Base-by-base conservation (phyloP, 176 grass and related monocot genomes). In the Oryza brachyantha region DNA sequence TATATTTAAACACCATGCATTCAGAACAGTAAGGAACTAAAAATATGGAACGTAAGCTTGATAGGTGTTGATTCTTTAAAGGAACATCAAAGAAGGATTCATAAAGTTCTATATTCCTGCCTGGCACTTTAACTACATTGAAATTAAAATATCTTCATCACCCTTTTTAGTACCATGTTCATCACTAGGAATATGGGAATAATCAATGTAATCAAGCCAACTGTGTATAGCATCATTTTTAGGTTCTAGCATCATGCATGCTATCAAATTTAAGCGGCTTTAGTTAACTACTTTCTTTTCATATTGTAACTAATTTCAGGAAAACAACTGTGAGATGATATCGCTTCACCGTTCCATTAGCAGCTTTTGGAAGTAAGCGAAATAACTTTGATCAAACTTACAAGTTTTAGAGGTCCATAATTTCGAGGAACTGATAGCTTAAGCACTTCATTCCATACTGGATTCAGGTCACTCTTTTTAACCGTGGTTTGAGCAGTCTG, bases 361-460 rank as follows among this genome's bases (percentile, higher is more conserved):
- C 70, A 17, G 13, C 34, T 3, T 70, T 19, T 80, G 40, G 4
- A 68, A 45, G 74, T 22, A 24, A 80, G 27, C 7, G 63, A 80
- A 24, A 82, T 25, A 64, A 29, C 17, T 72, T 26, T 29, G 41
- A 84, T 73, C 72, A 70, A 83, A 81, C 90, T 83, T 87, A 99
- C 96, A 81, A 99, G 88, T 86, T 99, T 99, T 76, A 99, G 84
- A 89, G 92, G 83, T 45, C 96, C 92, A 54, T 95, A 93, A 73
- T 78, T 89, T 83, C 81, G 92, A 73, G 96, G 96, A 79, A 99
- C 72, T 85, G 86, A 81, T 79, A 99, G 65, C 40, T 89, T 93
- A 74, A 99, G 84, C 63, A 90, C 92, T 78, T 99, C 96, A 87
- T 99, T 94, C 92, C 96, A 99, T 72, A 99, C 72, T 26, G 96